phyloP scores from a whole-genome alignment of 768 basidiomycete genomes.

The Paxillus ammoniavirescens region DNA sequence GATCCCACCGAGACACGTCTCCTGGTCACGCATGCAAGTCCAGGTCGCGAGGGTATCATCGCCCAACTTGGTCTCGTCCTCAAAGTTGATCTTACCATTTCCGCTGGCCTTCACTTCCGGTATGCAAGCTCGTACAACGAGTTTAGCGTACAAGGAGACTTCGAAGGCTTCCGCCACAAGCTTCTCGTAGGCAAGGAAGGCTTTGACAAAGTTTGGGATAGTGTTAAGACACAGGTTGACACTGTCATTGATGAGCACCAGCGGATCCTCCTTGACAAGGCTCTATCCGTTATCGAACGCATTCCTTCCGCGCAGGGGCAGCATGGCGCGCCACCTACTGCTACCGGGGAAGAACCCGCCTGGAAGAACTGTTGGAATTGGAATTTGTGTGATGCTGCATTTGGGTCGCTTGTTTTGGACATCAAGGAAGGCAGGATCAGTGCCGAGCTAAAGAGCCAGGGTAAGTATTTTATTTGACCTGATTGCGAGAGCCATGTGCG shows the following conservation, averaged over 20 bases:
- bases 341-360: slow-evolving; percentile 78
- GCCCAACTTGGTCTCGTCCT: slow-evolving; percentile 85
- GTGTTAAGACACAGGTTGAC: slow-evolving; percentile 88
- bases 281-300: slow-evolving; percentile 78
- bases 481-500: not conserved
- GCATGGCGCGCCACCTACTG: slow-evolving; percentile 40
- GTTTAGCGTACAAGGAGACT: slow-evolving; percentile 88
- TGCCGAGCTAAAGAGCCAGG: slow-evolving; percentile 90
- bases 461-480: slow-evolving; percentile 40
- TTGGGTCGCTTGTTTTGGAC: slow-evolving; percentile 84
- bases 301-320: slow-evolving; percentile 56
- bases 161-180: slow-evolving; percentile 85
- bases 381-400: slow-evolving; percentile 96
- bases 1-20: slow-evolving; percentile 93
- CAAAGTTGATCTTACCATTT: slow-evolving; percentile 93
- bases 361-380: slow-evolving; percentile 99
- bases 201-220: slow-evolving; percentile 94
- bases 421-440: slow-evolving; percentile 91
- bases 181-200: slow-evolving; percentile 71
- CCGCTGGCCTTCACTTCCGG: slow-evolving; percentile 95
- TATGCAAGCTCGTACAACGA: slow-evolving; percentile 97
- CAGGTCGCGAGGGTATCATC: slow-evolving; percentile 91
- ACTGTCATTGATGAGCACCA: slow-evolving; percentile 90
- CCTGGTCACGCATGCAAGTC: slow-evolving; percentile 87
- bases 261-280: slow-evolving; percentile 84